Evolutionary conservation across 768 basidiomycete species (phyloP).

Genomic region (Phylloporus sp.): DNA sequence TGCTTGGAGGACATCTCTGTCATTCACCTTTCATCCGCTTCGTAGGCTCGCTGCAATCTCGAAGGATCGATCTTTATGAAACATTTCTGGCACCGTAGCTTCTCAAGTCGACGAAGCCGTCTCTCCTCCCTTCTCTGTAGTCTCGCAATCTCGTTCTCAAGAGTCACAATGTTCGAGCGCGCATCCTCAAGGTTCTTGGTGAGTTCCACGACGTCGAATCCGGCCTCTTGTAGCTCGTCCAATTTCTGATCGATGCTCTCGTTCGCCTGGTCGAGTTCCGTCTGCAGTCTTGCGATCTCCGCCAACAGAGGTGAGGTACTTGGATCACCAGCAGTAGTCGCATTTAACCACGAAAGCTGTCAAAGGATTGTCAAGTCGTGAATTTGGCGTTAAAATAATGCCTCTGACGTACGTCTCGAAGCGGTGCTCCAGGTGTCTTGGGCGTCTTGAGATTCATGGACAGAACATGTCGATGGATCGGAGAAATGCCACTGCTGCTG

Average conservation of each 20-base stretch:
- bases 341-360: constrained; percentile 74
- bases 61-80: constrained; percentile 56
- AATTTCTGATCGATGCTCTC: constrained; percentile 86
- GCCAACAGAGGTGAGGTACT: constrained; percentile 59
- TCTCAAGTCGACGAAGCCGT: constrained; percentile 54
- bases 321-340: constrained; percentile 48
- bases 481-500: constrained; percentile 64
- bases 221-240: constrained; percentile 79
- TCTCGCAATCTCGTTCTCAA: constrained; percentile 70
- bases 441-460: constrained; percentile 67
- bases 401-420: constrained; percentile 60
- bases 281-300: constrained; percentile 71
- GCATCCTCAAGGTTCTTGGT: constrained; percentile 72
- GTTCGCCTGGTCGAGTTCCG: constrained; percentile 75
- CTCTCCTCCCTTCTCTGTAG: constrained; percentile 68
- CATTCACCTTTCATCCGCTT: constrained; percentile 61
- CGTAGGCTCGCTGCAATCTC: constrained; percentile 35
- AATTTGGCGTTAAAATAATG: neutral
- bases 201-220: constrained; percentile 67
- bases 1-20: neutral
- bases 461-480: constrained; percentile 69
- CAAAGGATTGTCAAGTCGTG: constrained; percentile 8
- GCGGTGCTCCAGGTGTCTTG: constrained; percentile 73
- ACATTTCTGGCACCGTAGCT: constrained; percentile 68
- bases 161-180: constrained; percentile 45